These are phyloP conservation scores for Pezicula radicicola DNA, from an alignment of 2,329 filamentous ascomycete genomes.

Conservation along the genomic window DNA sequence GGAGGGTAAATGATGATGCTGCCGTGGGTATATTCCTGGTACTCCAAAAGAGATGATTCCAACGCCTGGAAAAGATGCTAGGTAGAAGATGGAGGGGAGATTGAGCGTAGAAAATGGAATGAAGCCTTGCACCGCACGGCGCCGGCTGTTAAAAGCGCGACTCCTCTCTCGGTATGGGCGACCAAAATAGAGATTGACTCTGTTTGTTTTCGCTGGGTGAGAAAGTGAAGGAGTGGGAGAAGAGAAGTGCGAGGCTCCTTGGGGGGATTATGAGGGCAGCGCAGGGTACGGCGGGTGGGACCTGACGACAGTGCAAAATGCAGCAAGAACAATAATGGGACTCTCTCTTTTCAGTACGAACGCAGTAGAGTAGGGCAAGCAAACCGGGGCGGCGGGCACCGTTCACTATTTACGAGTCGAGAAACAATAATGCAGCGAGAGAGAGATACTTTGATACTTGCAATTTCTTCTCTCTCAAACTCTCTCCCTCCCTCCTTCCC, in stretches of 20 bases:
- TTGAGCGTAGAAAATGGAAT: constrained; percentile 11
- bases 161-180: constrained; percentile 27
- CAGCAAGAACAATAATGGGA: too few relatives aligned
- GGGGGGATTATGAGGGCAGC: constrained; percentile 19
- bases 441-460: too few relatives aligned
- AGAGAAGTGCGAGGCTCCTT: constrained; percentile 19
- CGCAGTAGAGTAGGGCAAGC: too few relatives aligned
- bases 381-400: too few relatives aligned
- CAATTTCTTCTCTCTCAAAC: too few relatives aligned
- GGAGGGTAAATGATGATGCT: constrained; percentile 13
- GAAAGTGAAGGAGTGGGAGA: constrained; percentile 14
- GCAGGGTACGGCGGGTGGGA: constrained; percentile 1
- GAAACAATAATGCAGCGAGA: too few relatives aligned
- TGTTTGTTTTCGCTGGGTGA: constrained; percentile 14
- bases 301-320: too few relatives aligned
- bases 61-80: constrained; percentile 26
- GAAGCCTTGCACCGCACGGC: constrained; percentile 31
- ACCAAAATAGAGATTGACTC: constrained; percentile 25
- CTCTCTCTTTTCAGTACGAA: too few relatives aligned
- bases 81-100: constrained; percentile 16
- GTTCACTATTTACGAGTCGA: too few relatives aligned
- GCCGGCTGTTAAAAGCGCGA: constrained; percentile 29
- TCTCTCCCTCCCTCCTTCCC: too few relatives aligned
- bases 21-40: constrained; percentile 24
- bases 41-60: constrained; percentile 22